Evolutionary conservation across 768 basidiomycete genomes (phyloP), one percentile per base, ranked within the genome.

Genomic region (Leucosporidium scottii): DNA sequence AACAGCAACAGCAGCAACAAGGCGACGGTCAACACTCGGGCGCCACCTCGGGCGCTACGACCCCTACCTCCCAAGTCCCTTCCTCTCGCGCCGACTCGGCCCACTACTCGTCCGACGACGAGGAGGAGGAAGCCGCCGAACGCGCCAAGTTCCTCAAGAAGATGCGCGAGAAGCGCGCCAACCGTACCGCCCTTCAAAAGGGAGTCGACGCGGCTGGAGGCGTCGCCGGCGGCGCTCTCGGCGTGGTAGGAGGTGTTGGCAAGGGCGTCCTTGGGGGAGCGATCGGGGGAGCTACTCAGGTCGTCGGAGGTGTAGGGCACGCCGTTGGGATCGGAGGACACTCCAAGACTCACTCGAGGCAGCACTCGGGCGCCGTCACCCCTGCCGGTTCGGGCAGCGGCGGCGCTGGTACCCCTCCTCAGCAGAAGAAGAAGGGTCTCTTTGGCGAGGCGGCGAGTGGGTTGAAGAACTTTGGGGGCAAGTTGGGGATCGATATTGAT

Each of bases 1-100:
- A 89, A 74, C 84, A 81, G 71, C 77, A 78, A 56, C 79, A 78
- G 31, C 78, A 81, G 18, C 67, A 73, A 18, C 67, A 73, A 0
- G 39, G 39, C 39, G 61, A 55, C 21, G 28, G 34, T 17, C 49
- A 48, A 5, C 17, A 39, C 1, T 62, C 67, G 28, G 39, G 48
- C 2, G 28, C 61, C 18, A 54, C 58, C 0, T 69, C 67, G 23
- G 65, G 65, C 21, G 59, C 62, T 15, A 62, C 56, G 39, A 76
- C 77, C 3, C 67, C 68, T 28, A 51, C 72, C 15, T 77, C 77
- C 18, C 72, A 72, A 27, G 75, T 70, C 5, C 76, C 76, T 34
- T 34, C 34, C 2, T 77, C 78, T 13, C 72, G 75, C 36, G 73
- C 74, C 13, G 77, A 73, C 44, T 70, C 74, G n/a, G n/a, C 50